Conservation (phyloP, 805 yeast genomes). For the Metschnikowia sp. region DNA sequence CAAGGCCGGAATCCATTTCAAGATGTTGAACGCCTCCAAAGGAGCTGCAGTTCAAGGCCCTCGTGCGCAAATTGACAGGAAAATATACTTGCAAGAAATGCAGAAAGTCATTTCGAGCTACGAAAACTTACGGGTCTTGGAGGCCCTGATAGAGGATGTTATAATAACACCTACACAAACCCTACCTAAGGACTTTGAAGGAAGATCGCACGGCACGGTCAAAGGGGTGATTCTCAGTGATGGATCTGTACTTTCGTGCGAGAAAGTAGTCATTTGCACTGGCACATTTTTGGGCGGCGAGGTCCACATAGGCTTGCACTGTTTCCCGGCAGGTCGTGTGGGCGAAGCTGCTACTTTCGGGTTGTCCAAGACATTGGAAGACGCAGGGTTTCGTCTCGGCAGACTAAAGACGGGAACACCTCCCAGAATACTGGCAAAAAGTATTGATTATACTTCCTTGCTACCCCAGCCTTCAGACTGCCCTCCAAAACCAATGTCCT, state of each 20-base stretch:
- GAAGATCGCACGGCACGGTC: constrained; percentile 45
- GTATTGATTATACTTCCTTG: constrained; percentile 67
- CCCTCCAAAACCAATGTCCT: constrained; percentile 90
- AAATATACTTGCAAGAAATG: constrained; percentile 76
- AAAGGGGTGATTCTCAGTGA: constrained; percentile 71
- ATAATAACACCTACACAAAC: constrained; percentile 47
- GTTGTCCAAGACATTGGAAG: constrained; percentile 68
- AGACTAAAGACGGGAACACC: constrained; percentile 97
- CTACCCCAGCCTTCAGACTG: constrained; percentile 74
- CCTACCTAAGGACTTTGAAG: constrained; percentile 27
- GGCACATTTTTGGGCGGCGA: constrained; percentile 96
- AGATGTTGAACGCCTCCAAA: constrained; percentile 76
- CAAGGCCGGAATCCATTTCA: constrained; percentile 88
- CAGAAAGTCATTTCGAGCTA: constrained; percentile 57
- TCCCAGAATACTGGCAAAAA: constrained; percentile 70
- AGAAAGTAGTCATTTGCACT: constrained; percentile 82
- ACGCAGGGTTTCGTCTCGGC: constrained; percentile 80
- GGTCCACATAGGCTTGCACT: constrained; percentile 81
- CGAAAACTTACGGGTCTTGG: constrained; percentile 54
- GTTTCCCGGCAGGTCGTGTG: constrained; percentile 86
- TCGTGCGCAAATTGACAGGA: constrained; percentile 90
- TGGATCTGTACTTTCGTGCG: constrained; percentile 58
- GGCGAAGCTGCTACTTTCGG: constrained; percentile 94
- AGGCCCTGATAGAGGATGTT: constrained; percentile 83
- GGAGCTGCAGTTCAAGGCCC: constrained; percentile 99